Evolutionary conservation across 2,329 filamentous ascomycete genomes (phyloP).

Genomic region (Tolypocladium ovalisporum): DNA sequence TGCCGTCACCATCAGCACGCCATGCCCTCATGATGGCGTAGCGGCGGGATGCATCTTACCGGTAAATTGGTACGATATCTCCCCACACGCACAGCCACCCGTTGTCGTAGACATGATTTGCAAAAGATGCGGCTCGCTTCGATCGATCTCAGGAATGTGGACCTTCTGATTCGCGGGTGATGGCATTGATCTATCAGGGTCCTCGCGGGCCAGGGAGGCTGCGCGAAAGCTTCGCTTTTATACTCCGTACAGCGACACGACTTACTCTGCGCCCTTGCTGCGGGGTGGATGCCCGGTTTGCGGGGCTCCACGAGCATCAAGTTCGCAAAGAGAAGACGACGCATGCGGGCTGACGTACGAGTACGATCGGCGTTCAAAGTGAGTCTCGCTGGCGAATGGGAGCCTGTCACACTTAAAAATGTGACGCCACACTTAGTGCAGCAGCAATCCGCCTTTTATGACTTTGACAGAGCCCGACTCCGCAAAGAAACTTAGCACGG

Average conservation of each 20-base stretch:
- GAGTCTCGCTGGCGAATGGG: background rate
- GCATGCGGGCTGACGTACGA: background rate
- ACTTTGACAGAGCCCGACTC: no score
- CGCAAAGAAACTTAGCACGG: no score
- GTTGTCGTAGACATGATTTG: slow-evolving; percentile 4
- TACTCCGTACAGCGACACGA: no score
- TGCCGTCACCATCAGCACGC: background rate
- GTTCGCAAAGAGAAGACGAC: background rate
- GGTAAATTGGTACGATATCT: slow-evolving; percentile 20
- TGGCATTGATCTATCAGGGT: background rate
- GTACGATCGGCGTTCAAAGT: background rate
- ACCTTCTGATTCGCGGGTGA: background rate
- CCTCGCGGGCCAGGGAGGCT: background rate
- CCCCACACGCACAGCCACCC: slow-evolving; percentile 26
- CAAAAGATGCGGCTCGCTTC: background rate
- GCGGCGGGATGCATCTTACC: slow-evolving; percentile 13
- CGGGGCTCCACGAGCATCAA: background rate
- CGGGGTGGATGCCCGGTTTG: background rate
- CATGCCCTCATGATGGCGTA: no score
- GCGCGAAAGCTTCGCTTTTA: background rate
- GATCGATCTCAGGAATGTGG: background rate
- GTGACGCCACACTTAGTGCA: no score
- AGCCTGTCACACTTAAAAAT: no score
- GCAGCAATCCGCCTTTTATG: no score
- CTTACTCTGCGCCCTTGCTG: background rate